Percentiles rank a stretch among this genome's conserved stretches.
Evolutionary conservation across 805 yeast genomes (phyloP).

Genomic region (Candida parachauliodes): DNA sequence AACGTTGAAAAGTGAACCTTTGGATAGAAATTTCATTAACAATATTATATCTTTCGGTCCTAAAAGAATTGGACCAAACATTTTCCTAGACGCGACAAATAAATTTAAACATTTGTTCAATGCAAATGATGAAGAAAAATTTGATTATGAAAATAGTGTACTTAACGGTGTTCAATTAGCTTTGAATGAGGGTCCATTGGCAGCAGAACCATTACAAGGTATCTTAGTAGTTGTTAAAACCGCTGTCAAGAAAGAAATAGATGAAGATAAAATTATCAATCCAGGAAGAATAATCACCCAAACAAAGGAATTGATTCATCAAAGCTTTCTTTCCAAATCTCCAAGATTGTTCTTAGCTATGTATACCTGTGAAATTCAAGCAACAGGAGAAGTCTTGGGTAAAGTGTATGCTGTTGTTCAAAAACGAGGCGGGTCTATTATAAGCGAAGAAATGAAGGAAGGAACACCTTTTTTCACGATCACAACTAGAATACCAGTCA

Average conservation of each 20-base stretch:
- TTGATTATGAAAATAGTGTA: slow-evolving; percentile 56
- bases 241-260: slow-evolving; percentile 19
- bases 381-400: slow-evolving; percentile 90
- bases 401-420: slow-evolving; percentile 94
- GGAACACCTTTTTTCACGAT: slow-evolving; percentile 96
- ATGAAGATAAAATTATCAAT: slow-evolving; percentile 32
- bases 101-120: slow-evolving; percentile 29
- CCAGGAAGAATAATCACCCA: slow-evolving; percentile 73
- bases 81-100: slow-evolving; percentile 53
- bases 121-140: slow-evolving; percentile 13
- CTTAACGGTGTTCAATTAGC: slow-evolving; percentile 85
- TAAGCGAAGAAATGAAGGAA: slow-evolving; percentile 93
- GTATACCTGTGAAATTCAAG: slow-evolving; percentile 93
- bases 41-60: slow-evolving; percentile 71
- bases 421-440: slow-evolving; percentile 76
- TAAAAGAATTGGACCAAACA: slow-evolving; percentile 68
- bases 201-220: slow-evolving; percentile 86
- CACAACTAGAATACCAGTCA: slow-evolving; percentile 82
- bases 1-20: slow-evolving; percentile 8
- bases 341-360: slow-evolving; percentile 90
- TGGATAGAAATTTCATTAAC: slow-evolving; percentile 14
- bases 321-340: slow-evolving; percentile 71
- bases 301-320: slow-evolving; percentile 70
- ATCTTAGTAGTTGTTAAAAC: slow-evolving; percentile 47
- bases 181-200: slow-evolving; percentile 79